Evolutionary conservation across 495 filamentous ascomycete species (phyloP), one percentile per base, ranked within the genome.

Genomic region (Penicillium coprophilum): DNA sequence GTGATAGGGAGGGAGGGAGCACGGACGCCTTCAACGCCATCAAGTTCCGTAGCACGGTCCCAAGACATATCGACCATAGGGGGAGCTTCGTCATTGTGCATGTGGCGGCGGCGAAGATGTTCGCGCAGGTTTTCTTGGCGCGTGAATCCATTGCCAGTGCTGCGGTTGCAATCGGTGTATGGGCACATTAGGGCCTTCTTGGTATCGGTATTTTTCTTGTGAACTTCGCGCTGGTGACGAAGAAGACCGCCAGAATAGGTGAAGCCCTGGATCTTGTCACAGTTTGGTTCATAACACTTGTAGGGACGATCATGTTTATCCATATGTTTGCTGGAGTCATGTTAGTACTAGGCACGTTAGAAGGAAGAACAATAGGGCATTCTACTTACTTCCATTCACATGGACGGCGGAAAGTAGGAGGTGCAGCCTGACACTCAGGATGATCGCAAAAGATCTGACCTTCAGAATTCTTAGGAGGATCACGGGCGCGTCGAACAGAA

Each of bases 271-370:
- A 96, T 81, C 60, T 96, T 96, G 58, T 91, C 89, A 68, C 92
- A 97, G 19, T 83, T 85, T 15, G 79, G 78, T 24, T 88, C 83
- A 23, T 71, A 71, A 70, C 92, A 97, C 56, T 90, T 87, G 73
- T 96, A 96, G 0, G 92, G 92, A 17, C 92, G 80, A 53, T 93
- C 90, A 66, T 97, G 92, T 72, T 96, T 97, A 75, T 97, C 92
- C 90, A 95, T 95, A 69, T 97, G 92, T 74, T 96, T 93, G 56
- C 91, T 92, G 57, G 50, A 49, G 40, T 46, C 27, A 9, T n/a
- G 58, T 68, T 58, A 66, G 57, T 57, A 66, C 65, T 19, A 8
- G 17, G 20, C 28, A 41, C 9, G 19, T 13, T 12, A 49, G 24
- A 10, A 17, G 15, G 51, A 24, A n/a, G 21, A 20, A 54, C 36